phyloP scores from a whole-genome alignment of 371 early-diverging fungal genomes.

The Haplosporangium sp. region DNA sequence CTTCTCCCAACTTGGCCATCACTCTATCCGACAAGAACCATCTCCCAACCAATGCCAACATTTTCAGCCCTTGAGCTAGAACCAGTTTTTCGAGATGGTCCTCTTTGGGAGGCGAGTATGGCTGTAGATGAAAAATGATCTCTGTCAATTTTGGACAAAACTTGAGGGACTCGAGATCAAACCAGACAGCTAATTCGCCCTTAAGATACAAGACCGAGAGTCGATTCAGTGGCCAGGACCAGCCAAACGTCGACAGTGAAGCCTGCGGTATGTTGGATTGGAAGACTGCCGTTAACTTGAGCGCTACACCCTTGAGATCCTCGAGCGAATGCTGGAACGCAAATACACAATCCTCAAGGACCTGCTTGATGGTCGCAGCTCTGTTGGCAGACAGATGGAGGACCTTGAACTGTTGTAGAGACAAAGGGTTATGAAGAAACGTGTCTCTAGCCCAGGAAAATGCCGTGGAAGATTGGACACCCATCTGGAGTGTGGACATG shows the following conservation, averaged over 20 bases:
- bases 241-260: slow-evolving; percentile 26
- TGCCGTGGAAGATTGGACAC: slow-evolving; percentile 57
- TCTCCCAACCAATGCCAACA: slow-evolving; percentile 14
- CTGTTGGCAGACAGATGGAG: slow-evolving; percentile 64
- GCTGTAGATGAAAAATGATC: slow-evolving; percentile 25
- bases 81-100: slow-evolving; percentile 24
- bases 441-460: slow-evolving; percentile 55
- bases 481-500: slow-evolving; percentile 33
- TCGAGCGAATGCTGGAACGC: slow-evolving; percentile 40
- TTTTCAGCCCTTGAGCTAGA: slow-evolving; percentile 15
- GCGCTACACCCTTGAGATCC: slow-evolving; percentile 30
- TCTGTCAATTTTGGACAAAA: slow-evolving; percentile 29
- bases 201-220: slow-evolving; percentile 19
- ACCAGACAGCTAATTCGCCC: slow-evolving; percentile 40
- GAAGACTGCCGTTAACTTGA: slow-evolving; percentile 17
- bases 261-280: not conserved
- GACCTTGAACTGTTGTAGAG: slow-evolving; percentile 55
- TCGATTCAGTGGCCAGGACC: slow-evolving; percentile 24
- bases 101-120: slow-evolving; percentile 24
- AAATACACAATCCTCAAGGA: slow-evolving; percentile 27
- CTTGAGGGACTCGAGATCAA: slow-evolving; percentile 32
- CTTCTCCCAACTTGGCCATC: slow-evolving; percentile 6
- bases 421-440: slow-evolving; percentile 46
- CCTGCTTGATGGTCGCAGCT: slow-evolving; percentile 56
- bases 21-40: slow-evolving; percentile 30